Base-by-base conservation (phyloP, 768 basidiomycete species). In the Lactarius psammicola region DNA sequence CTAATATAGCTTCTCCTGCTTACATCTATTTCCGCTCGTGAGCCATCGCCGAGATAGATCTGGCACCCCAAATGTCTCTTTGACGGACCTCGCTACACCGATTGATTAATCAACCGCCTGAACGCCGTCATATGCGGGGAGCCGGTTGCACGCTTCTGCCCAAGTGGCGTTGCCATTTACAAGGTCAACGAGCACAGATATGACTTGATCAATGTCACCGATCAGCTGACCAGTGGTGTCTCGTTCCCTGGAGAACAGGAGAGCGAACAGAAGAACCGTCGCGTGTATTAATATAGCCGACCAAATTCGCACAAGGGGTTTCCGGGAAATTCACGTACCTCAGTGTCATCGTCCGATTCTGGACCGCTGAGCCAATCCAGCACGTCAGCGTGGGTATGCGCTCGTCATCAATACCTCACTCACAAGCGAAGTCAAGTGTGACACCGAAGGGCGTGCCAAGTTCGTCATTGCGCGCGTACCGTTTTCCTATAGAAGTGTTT, bases 391-490 rank as follows among this genome's bases (percentile, higher is more conserved):
- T n/a, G 57, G 23, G 49, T 51, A 26, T 49, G 66, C 38, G 23
- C 58, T 49, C 64, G 69, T 63, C 64, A 66, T 61, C 62, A 62
- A 59, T 55, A 53, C 34, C 58, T 26, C 54, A 80, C 85, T 73
- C 70, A 90, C 88, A 87, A 7, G 95, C 97, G 78, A 98, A 98
- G 77, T 98, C 96, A 63, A 98, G 82, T 1, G 97, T 99, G 64
- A 96, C 83, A 58, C 96, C 97, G 76, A 90, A 99, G 1, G 97
- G 97, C 34, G 97, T 98, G 69, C 97, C 97, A 54, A 99, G 84
- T 78, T 98, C 97, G 78, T 99, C 97, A 78, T 98, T 99, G 65
- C 97, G 86, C 15, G 97, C 87, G 78, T 98, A 98, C 17, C 96
- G 94, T 79, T 92, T 95, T 49, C 97, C 97, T 73, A 98, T 98